Conservation (phyloP, 169 alveolate species). For the Plasmodium malariae region DNA sequence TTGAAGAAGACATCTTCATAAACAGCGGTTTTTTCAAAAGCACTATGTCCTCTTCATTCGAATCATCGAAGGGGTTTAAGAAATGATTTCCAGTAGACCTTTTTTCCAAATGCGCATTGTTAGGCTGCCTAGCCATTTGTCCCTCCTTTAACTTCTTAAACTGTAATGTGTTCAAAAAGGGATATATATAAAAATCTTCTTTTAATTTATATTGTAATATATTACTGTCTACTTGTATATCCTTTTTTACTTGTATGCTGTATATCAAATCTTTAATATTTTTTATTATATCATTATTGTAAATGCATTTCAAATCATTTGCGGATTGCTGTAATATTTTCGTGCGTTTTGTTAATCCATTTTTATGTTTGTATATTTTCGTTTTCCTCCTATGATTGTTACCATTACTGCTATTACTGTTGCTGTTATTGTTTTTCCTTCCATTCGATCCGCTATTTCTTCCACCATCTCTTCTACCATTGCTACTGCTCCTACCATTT, state of each 20-base stretch:
- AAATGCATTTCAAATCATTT: too few relatives aligned
- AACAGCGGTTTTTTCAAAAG: slow-evolving; percentile 44
- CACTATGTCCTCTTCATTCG: slow-evolving; percentile 44
- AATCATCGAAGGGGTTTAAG: slow-evolving; percentile 10
- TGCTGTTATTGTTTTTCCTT: too few relatives aligned
- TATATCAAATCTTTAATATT: slow-evolving; percentile 23
- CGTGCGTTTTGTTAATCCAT: too few relatives aligned
- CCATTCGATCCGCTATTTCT: too few relatives aligned
- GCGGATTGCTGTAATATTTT: too few relatives aligned
- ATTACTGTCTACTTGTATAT: slow-evolving; percentile 13
- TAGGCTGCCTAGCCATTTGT: neutral
- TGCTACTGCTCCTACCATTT: neutral
- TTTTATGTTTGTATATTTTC: neutral
- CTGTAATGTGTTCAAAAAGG: slow-evolving; percentile 20
- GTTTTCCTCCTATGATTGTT: neutral
- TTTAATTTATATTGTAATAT: slow-evolving; percentile 12
- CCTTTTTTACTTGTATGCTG: slow-evolving; percentile 32
- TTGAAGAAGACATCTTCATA: neutral
- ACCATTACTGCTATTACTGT: too few relatives aligned
- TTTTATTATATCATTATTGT: slow-evolving; percentile 35
- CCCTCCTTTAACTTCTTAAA: neutral
- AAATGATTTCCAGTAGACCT: neutral
- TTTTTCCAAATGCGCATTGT: neutral
- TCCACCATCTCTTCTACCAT: too few relatives aligned
- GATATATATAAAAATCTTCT: slow-evolving; percentile 50